Conservation (phyloP, 2,329 filamentous ascomycete species). For the Fusarium compactum region DNA sequence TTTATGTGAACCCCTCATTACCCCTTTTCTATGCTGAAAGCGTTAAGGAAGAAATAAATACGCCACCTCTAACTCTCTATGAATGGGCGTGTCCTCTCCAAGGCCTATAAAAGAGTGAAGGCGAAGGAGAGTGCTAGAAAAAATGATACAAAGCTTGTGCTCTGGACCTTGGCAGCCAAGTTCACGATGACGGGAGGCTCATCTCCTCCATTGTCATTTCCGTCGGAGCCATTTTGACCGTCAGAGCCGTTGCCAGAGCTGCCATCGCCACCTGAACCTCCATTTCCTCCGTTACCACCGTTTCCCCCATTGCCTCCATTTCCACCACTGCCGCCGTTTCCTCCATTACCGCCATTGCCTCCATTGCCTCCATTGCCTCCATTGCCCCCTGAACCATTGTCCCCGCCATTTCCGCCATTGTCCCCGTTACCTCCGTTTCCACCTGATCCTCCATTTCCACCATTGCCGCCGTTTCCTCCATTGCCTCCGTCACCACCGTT, state of each 20-base stretch:
- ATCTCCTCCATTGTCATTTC: not conserved
- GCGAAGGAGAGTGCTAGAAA: not conserved
- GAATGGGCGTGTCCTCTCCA: not conserved
- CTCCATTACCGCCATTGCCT: not conserved
- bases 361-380: not conserved
- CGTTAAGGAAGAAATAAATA: constrained; percentile 8
- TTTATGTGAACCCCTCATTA: constrained; percentile 8
- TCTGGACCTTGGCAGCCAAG: constrained; percentile 15
- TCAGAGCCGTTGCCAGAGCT: constrained; percentile 2
- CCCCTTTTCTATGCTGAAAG: constrained; percentile 30
- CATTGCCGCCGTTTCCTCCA: not conserved
- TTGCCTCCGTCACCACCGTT: not conserved
- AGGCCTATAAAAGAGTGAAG: constrained; percentile 24
- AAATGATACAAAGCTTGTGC: not conserved
- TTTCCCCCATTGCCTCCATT: not conserved
- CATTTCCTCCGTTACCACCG: constrained; percentile 2
- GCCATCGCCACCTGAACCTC: not conserved
- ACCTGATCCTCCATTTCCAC: not conserved
- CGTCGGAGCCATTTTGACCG: constrained; percentile 3
- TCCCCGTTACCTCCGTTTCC: not conserved
- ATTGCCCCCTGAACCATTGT: not conserved
- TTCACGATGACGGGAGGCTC: constrained; percentile 25
- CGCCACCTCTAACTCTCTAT: not conserved
- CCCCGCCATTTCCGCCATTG: not conserved
- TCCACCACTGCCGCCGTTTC: not conserved